Evolutionary conservation across 495 filamentous ascomycete species (phyloP), one percentile per base, ranked within the genome.

Genomic region (Durotheca rogersii): DNA sequence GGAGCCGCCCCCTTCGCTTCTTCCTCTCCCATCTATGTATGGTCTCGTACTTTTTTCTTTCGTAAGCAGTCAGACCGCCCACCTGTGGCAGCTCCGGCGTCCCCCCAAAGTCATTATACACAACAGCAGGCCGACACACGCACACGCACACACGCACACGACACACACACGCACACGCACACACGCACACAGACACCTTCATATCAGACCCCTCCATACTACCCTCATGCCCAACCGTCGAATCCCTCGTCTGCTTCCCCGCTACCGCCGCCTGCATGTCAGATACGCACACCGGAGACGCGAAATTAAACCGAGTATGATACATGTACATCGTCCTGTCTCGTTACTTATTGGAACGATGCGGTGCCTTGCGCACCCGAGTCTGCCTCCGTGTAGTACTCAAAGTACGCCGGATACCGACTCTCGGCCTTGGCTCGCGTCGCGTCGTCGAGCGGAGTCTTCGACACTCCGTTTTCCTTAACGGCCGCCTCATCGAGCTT

Each of bases 341-440:
- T 27, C 35, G 34, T 37, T 15, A 10, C n/a, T 37, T 67, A 76
- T 54, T 74, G 58, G 46, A 76, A 77, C 20, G 47, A 47, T 4
- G 72, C 70, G 4, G 66, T 63, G 3, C 74, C 74, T 42, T 68
- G 67, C 5, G 69, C 65, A 25, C 64, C 67, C 27, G 67, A 37
- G 39, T 74, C 67, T 0, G 67, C 63, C 41, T 84, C 82, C 39
- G 65, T 69, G 44, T 83, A 78, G 33, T 86, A 77, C 51, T 85
- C 75, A 48, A 80, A 88, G 54, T 82, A 88, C 41, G 73, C 83
- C 47, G 74, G 81, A 53, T 84, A 87, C 27, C 75, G 70, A 40
- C 79, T 75, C 58, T 86, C 84, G 10, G 84, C 84, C 53, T 81
- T 80, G 6, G 70, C 70, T 37, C 82, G 73, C 4, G 77, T 80